Percentiles rank a stretch among this genome's conserved stretches.
Evolutionary conservation across 106 monocot genomes (phyloP).

Genomic region (Agapanthus africanus): DNA sequence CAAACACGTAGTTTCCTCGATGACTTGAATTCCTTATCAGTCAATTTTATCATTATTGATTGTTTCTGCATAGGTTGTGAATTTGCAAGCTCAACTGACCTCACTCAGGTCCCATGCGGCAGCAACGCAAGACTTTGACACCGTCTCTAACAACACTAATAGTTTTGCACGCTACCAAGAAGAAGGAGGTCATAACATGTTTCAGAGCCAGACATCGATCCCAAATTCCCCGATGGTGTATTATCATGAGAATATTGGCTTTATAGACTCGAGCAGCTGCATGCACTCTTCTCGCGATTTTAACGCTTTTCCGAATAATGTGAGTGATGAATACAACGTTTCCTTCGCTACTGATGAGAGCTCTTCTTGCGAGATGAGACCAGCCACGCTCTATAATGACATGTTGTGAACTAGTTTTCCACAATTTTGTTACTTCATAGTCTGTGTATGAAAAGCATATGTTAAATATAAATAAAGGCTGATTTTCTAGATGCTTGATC

Average conservation of each 20-base stretch:
- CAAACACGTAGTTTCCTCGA: no score
- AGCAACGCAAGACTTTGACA: conserved; percentile 16
- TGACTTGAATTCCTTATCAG: no score
- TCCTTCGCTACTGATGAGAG: conserved; percentile 10
- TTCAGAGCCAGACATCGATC: not conserved
- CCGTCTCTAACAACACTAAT: no score
- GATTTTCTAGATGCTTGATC: conserved; percentile 7
- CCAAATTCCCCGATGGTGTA: conserved; percentile 6
- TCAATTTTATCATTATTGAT: no score
- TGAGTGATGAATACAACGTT: conserved; percentile 12
- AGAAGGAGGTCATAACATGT: conserved; percentile 19
- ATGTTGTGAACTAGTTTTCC: no score
- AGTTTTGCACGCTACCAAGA: conserved; percentile 17
- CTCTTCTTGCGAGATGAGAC: conserved; percentile 21
- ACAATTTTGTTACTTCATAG: no score
- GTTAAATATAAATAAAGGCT: no score
- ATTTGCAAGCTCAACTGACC: conserved; percentile 72
- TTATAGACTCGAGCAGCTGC: no score
- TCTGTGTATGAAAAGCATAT: no score
- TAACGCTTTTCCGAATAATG: no score
- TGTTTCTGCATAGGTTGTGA: conserved; percentile 69
- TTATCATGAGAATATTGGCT: no score
- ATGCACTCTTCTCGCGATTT: no score
- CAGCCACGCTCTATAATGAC: conserved; percentile 1
- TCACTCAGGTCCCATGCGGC: conserved; percentile 55